Base-by-base conservation (phyloP, 257 asterid genomes). In the Cynanchum wilfordii region DNA sequence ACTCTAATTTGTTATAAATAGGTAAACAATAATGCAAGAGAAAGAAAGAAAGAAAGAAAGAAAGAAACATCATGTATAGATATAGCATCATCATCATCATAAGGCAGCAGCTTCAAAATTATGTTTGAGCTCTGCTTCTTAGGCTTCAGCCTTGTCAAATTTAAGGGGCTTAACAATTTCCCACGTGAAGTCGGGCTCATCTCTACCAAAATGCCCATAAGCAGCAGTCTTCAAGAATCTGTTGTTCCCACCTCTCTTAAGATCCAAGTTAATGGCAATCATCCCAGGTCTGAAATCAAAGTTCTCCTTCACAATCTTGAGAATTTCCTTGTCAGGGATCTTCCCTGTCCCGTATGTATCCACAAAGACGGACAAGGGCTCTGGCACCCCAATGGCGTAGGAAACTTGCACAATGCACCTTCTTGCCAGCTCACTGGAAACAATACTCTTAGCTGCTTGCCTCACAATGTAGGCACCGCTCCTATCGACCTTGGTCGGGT, bases 201-300 rank as follows among this genome's bases (percentile, higher is more conserved):
- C 89, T 42, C 89, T 80, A 57, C 91, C 89, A 12, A 87, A 87
- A 30, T 87, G 91, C 2, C 91, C 91, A 30, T 87, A 87, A 1
- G 91, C 89, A 38, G 91, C 91, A 0, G 91, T 85, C 69, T 87
- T 85, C 88, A 87, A 79, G 88, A 82, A 87, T 55, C 89, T 80
- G 2, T 78, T 79, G 29, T 78, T 79, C 25, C 82, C 84, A 50
- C 91, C 91, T 73, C 89, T 79, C 88, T 87, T 87, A 75, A 85
- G 72, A 68, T 85, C 91, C 85, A 87, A 73, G 84, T 85, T 73
- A 55, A 87, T 83, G 45, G 86, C 74, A 33, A 87, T 87, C 91
- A 87, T 87, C 19, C 91, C 89, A 0, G 91, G 89, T 70, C 91
- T 74, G 80, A 85, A 87, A 77, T 87, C 91, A 19, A 87, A 87